Evolutionary conservation across 805 yeast species (phyloP), one percentile per base, ranked within the genome.

Genomic region (Barnettozyma botsteinii): DNA sequence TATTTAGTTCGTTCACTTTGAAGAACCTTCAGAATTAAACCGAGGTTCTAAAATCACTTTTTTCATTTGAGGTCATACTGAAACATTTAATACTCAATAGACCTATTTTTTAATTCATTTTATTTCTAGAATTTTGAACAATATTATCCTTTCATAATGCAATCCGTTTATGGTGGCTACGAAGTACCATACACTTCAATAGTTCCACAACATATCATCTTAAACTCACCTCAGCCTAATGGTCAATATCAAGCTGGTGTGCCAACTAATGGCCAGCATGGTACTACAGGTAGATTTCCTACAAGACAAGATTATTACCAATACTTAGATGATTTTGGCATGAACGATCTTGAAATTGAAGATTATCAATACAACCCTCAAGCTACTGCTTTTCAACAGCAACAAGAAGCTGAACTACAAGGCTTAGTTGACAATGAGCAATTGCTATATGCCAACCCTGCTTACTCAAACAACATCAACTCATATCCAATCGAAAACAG

Each of bases 161-260:
- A 53, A 41, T 52, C 56, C 17, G 25, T 51, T 11, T 55, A 55
- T 42, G 42, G 48, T 17, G 50, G 47, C 11, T 52, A 51, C 35
- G 59, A 55, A 11, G 28, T 51, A 24, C 42, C 53, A 19, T 55
- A 49, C 37, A 41, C 52, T 2, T 52, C 52, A 7, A 28, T 55
- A 37, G 47, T 51, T 3, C 53, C 56, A 5, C 60, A 55, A 38
- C 56, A 53, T 33, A 32, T 54, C 31, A 33, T 54, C 12, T 45
- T 55, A 23, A 45, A 42, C 31, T 50, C 59, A 1, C 56, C 57
- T 4, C 52, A 47, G 28, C 20, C 38, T 10, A 42, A 42, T 33
- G 34, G 40, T 22, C 45, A 47, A 31, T 43, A 39, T 42, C 42
- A 44, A 31, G 18, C 33, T 27, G 28, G 37, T 28, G 14, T 42